Conservation (phyloP, 352 stramenopile genomes). For the Phytophthora ohioensis region DNA sequence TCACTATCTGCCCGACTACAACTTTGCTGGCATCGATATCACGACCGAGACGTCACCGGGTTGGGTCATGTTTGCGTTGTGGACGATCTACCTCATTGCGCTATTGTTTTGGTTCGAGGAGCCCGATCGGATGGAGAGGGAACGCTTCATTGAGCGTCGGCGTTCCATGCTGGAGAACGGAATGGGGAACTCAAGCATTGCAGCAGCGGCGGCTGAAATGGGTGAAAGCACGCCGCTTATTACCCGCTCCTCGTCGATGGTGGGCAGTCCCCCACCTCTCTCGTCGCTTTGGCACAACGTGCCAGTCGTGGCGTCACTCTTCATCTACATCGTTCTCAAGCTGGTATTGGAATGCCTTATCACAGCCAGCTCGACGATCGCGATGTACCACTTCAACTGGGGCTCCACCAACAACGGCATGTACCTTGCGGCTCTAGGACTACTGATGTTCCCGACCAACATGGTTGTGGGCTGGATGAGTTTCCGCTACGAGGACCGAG, state of each 20-base stretch:
- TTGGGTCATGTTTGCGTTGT: constrained; percentile 90
- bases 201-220: constrained; percentile 22
- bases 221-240: constrained; percentile 57
- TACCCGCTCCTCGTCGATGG: constrained; percentile 28
- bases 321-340: constrained; percentile 95
- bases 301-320: constrained; percentile 75
- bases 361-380: constrained; percentile 83
- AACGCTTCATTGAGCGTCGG: constrained; percentile 55
- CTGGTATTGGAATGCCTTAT: constrained; percentile 91
- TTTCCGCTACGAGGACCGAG: constrained; percentile 91
- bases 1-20: constrained; percentile 80
- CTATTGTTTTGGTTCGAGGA: constrained; percentile 75
- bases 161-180: constrained; percentile 58
- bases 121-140: constrained; percentile 61
- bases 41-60: constrained; percentile 92
- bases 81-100: constrained; percentile 66
- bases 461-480: constrained; percentile 90
- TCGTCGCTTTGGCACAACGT: constrained; percentile 80
- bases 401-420: constrained; percentile 82
- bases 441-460: constrained; percentile 95
- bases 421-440: constrained; percentile 88
- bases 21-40: constrained; percentile 62
- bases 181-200: constrained; percentile 39
- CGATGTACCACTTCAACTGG: constrained; percentile 94
- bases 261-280: constrained; percentile 38